Evolutionary conservation across 2,329 filamentous ascomycete genomes (phyloP), one percentile per base, ranked within the genome.

Genomic region (Xylariomycetidae sp.): DNA sequence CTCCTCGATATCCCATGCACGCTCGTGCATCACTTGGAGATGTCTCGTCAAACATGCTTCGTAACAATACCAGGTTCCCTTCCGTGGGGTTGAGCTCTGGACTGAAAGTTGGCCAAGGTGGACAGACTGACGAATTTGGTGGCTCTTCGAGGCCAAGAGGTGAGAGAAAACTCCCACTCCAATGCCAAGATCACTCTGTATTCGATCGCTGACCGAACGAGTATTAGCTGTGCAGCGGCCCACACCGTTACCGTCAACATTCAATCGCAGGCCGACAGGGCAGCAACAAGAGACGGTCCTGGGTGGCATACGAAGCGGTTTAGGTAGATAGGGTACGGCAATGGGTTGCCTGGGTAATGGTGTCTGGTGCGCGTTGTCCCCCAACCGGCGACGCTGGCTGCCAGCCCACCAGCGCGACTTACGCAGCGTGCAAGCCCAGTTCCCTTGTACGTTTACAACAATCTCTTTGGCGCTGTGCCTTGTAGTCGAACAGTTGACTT

Each of bases 51-150:
- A 46, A 37, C 16, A 40, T 34, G 25, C 23, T 46, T 29, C 44
- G 45, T 31, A 35, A 34, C 8, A 39, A 37, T 15, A 29, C 29
- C 10, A 41, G 38, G 17, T 39, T 49, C 10, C 47, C 53, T 22
- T 25, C 44, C 12, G 41, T 46, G 15, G 48, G 53, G 22, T 34
- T 57, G 35, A 56, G 51, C 30, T 55, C 53, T 10, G 52, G 53
- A 1, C 28, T 55, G 27, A 57, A 53, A 26, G 32, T 45, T 6
- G 48, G 53, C 15, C 49, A 52, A 19, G 42, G 44, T 14, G 42
- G 39, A 19, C 35, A 35, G 13, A 33, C 33, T 17, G 14, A 37
- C 7, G 35, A 38, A 15, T 5, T 42, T 50, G 16, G 13, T 32
- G 4, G 25, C 34, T 32, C 42, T 29, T 43, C 43, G 13, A 50